Evolutionary conservation across 1,139 yeast species (phyloP).

Genomic region (Blastobotrys illinoisensis): DNA sequence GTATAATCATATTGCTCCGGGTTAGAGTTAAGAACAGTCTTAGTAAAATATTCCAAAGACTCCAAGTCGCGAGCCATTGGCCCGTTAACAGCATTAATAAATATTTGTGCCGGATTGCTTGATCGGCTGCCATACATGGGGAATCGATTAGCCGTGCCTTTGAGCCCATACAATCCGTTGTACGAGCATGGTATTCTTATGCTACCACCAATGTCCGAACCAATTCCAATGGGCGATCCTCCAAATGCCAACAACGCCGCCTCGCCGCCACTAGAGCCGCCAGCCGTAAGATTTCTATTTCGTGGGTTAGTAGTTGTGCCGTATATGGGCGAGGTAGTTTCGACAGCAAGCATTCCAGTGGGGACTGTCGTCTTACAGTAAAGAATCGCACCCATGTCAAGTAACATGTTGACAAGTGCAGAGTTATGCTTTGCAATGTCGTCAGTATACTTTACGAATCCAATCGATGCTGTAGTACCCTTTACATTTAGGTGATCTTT

Average conservation of each 20-base stretch:
- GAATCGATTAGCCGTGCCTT: conserved; percentile 45
- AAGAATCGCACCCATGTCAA: conserved; percentile 45
- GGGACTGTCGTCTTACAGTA: conserved; percentile 55
- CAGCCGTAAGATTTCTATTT: conserved; percentile 42
- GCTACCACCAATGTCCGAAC: conserved; percentile 61
- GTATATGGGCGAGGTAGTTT: conserved; percentile 41
- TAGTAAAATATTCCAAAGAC: conserved; percentile 53
- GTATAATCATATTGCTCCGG: conserved; percentile 55
- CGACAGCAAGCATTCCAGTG: conserved; percentile 48
- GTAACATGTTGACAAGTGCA: conserved; percentile 38
- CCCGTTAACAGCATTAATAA: conserved; percentile 42
- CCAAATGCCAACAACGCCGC: conserved; percentile 47
- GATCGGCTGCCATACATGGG: conserved; percentile 37
- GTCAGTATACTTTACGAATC: conserved; percentile 26
- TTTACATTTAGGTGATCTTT: conserved; percentile 58
- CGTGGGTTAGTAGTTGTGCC: conserved; percentile 42
- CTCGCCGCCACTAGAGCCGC: conserved; percentile 63
- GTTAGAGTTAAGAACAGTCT: conserved; percentile 44
- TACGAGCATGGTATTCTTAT: conserved; percentile 52
- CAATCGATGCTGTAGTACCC: conserved; percentile 30
- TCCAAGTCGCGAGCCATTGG: conserved; percentile 47
- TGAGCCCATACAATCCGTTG: conserved; percentile 47
- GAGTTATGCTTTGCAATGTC: conserved; percentile 40
- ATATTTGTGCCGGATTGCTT: conserved; percentile 40
- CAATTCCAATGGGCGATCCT: conserved; percentile 48